A percentile compares a stretch with the other conserved stretches of the same genome.
Evolutionary conservation across 352 stramenopile species (phyloP).

Genomic region (Globisporangium yorkense): DNA sequence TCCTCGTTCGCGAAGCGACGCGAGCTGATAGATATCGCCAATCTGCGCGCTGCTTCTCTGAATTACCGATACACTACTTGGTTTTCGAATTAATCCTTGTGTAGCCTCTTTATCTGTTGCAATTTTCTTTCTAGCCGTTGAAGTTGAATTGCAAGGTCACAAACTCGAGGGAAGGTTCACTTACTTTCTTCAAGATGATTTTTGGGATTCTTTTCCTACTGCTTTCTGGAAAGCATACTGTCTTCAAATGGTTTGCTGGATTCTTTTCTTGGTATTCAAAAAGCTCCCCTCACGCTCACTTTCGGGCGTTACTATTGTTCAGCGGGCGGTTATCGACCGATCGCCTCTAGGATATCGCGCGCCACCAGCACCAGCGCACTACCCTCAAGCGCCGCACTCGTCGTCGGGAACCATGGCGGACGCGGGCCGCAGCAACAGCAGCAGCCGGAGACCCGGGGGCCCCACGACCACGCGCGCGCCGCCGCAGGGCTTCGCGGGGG

Average conservation of each 20-base stretch:
- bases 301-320: neutral
- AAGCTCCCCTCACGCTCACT: neutral
- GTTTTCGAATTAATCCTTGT: neutral
- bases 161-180: too few relatives aligned
- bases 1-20: too few relatives aligned
- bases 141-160: neutral
- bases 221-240: too few relatives aligned
- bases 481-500: conserved; percentile 15
- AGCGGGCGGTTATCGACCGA: neutral
- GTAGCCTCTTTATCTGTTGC: too few relatives aligned
- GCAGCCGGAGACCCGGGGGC: conserved; percentile 35
- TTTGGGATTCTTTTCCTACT: too few relatives aligned
- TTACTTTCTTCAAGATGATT: too few relatives aligned
- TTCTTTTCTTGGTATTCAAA: too few relatives aligned
- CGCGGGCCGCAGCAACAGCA: conserved; percentile 7
- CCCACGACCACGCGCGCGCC: conserved; percentile 30
- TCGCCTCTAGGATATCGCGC: too few relatives aligned
- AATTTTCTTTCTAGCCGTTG: neutral
- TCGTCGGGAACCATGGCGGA: conserved; percentile 26
- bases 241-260: too few relatives aligned
- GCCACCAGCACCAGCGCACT: too few relatives aligned
- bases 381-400: neutral
- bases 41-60: neutral
- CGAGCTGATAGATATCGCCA: too few relatives aligned
- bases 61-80: too few relatives aligned